A percentile compares a stretch with the other conserved stretches of the same genome.
Conservation (phyloP, 352 stramenopile species). For the Peronospora farinosa region DNA sequence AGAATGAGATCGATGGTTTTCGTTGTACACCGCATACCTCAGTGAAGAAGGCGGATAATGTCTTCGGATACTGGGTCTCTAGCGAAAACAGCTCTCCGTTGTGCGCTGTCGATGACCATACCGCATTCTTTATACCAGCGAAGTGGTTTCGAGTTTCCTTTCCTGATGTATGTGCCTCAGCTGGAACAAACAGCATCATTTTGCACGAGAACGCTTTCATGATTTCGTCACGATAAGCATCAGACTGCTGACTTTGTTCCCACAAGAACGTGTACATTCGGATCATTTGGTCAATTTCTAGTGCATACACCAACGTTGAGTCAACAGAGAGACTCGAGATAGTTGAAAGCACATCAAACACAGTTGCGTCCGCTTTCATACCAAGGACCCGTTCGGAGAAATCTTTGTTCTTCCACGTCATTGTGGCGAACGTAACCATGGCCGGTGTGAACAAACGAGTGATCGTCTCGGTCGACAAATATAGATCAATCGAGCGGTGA, state of each 20-base stretch:
- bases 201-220: constrained; percentile 24
- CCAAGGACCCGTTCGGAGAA: constrained; percentile 36
- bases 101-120: constrained; percentile 41
- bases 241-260: constrained; percentile 30
- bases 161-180: neutral
- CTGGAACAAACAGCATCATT: constrained; percentile 25
- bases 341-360: constrained; percentile 39
- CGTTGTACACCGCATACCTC: constrained; percentile 52
- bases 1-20: constrained; percentile 47
- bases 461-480: constrained; percentile 28
- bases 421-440: constrained; percentile 43
- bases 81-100: constrained; percentile 31
- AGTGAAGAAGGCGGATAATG: constrained; percentile 54
- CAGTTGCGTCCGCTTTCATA: constrained; percentile 36
- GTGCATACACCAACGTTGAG: constrained; percentile 3
- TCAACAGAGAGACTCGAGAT: constrained; percentile 29
- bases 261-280: constrained; percentile 41
- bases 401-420: constrained; percentile 32
- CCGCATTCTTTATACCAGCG: constrained; percentile 24
- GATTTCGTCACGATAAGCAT: constrained; percentile 17
- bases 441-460: constrained; percentile 34
- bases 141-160: constrained; percentile 10
- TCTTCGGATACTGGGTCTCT: constrained; percentile 47
- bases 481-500: constrained; percentile 36
- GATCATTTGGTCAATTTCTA: constrained; percentile 24